Evolutionary conservation across 495 filamentous ascomycete species (phyloP), one percentile per base, ranked within the genome.

Genomic region (Aspergillus olivimuriae): DNA sequence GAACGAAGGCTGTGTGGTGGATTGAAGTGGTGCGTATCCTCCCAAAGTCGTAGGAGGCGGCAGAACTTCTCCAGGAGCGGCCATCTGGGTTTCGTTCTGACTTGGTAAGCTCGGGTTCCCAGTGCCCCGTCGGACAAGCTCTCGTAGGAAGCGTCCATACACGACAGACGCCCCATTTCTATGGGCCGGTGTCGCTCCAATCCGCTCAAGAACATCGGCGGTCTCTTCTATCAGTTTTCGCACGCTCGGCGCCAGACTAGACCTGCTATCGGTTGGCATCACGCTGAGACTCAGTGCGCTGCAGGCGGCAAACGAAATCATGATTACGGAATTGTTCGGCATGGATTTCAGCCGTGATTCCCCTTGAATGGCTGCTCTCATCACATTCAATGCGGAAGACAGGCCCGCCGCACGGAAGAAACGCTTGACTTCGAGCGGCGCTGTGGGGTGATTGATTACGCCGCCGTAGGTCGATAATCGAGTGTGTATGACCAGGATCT

Each of bases 321-420:
- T 86, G 49, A 85, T 86, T 30, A 81, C 78, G 0, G 83, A 81
- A 46, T 87, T 86, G 63, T 86, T 87, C 3, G 83, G 83, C 82
- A 87, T 85, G 8, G 82, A 84, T 28, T 81, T 78, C 3, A 87
- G 70, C 46, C 80, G 73, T 2, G 68, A 65, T 57, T 87, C 83
- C 4, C 83, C 82, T 59, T 84, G 82, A 11, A 84, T 83, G 11
- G 83, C 81, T 3, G 81, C 78, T 39, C 83, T 74, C 61, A 87
- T 75, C n/a, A 87, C 83, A 56, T 84, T 84, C 14, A 87, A 52
- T 1, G 83, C 79, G 0, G 82, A 81, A 0, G 82, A 85, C 14
- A 87, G 69, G 4, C 78, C 77, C 8, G 80, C 81, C 4, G 81
- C 75, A 16, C 80, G 76, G 65, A 87, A 87, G 57, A 83, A 83